Evolutionary conservation across 2,329 filamentous ascomycete species (phyloP), one percentile per base, ranked within the genome.

Genomic region (Sporothrix sp.): DNA sequence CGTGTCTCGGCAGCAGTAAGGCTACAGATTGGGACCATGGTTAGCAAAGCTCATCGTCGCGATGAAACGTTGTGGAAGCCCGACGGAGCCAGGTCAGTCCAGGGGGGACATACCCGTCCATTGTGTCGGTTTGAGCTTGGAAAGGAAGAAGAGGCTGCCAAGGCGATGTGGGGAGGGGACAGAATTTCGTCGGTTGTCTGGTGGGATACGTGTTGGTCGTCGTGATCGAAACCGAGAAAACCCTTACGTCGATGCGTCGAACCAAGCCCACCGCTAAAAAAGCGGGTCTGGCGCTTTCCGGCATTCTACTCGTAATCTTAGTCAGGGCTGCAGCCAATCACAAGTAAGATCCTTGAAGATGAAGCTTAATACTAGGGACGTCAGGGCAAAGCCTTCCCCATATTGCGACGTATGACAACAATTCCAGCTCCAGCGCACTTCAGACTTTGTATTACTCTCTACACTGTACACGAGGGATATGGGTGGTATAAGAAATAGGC

Each of bases 1-100:
- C 87, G 86, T 75, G 94, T 51, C 51, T 59, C 57, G 40, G 57
- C 37, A 30, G 51, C 33, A 10, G 53, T 54, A 36, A 55, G 51
- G 49, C 56, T 56, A 38, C 7, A 13, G 7, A 21, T 13, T 9
- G 13, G 13, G 27, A 4, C 23, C 7, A 18, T 13, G 20, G 50
- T 56, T 30, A 53, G 54, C 48, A 16, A 7, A 37, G 5, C 28
- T 11, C 9, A 16, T 16, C 9, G 10, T 21, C n/a, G n/a, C n/a
- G n/a, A n/a, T n/a, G n/a, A n/a, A n/a, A n/a, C n/a, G 42, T 35
- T 5, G 20, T 9, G 21, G 25, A 21, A 25, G 35, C 28, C 16
- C n/a, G n/a, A 33, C 13, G 27, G 27, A 18, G 27, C 0, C 10
- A 25, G 20, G 7, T 21, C 14, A 4, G 27, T n/a, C n/a, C 2